Evolutionary conservation across 345 rosid species (phyloP).

Genomic region (Sisymbrium altissimum): DNA sequence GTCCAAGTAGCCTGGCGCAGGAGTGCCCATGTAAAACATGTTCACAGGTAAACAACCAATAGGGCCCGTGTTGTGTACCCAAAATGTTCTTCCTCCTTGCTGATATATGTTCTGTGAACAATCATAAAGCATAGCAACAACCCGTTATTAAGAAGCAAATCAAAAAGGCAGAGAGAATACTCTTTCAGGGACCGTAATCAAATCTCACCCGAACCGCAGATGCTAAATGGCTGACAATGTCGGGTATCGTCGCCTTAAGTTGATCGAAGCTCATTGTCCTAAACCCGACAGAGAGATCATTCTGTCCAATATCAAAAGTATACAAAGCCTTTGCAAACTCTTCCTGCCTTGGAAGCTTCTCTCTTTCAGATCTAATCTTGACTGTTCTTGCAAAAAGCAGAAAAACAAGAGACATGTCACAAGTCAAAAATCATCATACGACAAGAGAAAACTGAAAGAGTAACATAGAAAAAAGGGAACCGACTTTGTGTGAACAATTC

Average conservation of each 20-base stretch:
- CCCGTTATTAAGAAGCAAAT: not conserved
- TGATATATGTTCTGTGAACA: conserved; percentile 41
- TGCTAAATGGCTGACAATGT: conserved; percentile 67
- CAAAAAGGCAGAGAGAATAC: not conserved
- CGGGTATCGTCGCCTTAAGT: conserved; percentile 65
- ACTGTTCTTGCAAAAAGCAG: conserved; percentile 33
- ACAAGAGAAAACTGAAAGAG: not conserved
- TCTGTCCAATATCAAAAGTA: conserved; percentile 92
- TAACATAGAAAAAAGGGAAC: not conserved
- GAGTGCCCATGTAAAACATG: conserved; percentile 59
- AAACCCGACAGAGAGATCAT: conserved; percentile 87
- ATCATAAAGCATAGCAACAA: not conserved
- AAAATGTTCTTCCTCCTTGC: conserved; percentile 54
- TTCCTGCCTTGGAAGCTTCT: conserved; percentile 64
- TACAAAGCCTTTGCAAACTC: conserved; percentile 82
- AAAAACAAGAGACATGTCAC: not conserved
- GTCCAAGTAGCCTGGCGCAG: conserved; percentile 66
- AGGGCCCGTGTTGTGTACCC: conserved; percentile 90
- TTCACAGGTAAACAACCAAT: conserved; percentile 83
- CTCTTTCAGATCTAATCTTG: conserved; percentile 44
- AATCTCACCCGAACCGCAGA: conserved; percentile 74
- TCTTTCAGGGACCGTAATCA: not conserved
- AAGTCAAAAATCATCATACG: not conserved
- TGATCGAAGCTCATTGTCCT: conserved; percentile 66
- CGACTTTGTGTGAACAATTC: conserved; percentile 53